These are phyloP conservation scores for Arthrobotrys sphaeroides DNA, from an alignment of 2,329 filamentous ascomycete species.

Conservation along the genomic window DNA sequence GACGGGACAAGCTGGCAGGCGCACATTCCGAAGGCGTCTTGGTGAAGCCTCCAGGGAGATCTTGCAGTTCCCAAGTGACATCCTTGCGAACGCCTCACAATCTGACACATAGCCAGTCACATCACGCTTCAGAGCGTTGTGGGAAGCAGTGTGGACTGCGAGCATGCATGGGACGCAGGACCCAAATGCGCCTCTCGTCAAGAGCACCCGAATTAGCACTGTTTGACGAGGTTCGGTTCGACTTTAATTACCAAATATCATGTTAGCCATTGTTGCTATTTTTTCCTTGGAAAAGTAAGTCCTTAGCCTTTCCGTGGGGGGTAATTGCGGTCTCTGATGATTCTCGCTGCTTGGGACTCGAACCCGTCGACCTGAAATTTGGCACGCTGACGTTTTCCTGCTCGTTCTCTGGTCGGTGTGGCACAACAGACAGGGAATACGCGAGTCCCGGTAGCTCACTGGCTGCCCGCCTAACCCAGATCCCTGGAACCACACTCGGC, in stretches of 20 bases:
- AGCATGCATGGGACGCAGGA: constrained; percentile 26
- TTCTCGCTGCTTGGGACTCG: constrained; percentile 39
- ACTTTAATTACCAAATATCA: constrained; percentile 39
- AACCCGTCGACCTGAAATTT: constrained; percentile 36
- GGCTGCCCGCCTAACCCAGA: constrained; percentile 45
- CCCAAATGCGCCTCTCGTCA: constrained; percentile 29
- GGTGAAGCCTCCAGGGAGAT: constrained; percentile 34
- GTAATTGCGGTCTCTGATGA: constrained; percentile 31
- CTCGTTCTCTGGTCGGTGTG: constrained; percentile 33
- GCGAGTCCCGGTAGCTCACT: constrained; percentile 37
- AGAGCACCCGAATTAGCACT: constrained; percentile 34
- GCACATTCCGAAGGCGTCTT: constrained; percentile 22
- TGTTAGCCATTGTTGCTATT: constrained; percentile 1
- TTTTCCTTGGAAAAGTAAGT: neutral
- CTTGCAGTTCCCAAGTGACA: constrained; percentile 45
- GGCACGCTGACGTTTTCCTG: constrained; percentile 38
- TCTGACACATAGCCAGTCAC: constrained; percentile 54
- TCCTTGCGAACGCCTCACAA: constrained; percentile 53
- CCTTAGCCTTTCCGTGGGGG: constrained; percentile 30
- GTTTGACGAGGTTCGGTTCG: constrained; percentile 35
- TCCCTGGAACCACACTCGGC: constrained; percentile 44
- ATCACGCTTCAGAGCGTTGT: constrained; percentile 50
- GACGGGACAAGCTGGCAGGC: constrained; percentile 21
- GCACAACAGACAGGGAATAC: constrained; percentile 41
- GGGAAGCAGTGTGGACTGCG: constrained; percentile 37